A percentile compares a stretch with the other conserved stretches of the same genome.
phyloP scores from a whole-genome alignment of 495 filamentous ascomycete genomes.

The Aspergillus egyptiacus region DNA sequence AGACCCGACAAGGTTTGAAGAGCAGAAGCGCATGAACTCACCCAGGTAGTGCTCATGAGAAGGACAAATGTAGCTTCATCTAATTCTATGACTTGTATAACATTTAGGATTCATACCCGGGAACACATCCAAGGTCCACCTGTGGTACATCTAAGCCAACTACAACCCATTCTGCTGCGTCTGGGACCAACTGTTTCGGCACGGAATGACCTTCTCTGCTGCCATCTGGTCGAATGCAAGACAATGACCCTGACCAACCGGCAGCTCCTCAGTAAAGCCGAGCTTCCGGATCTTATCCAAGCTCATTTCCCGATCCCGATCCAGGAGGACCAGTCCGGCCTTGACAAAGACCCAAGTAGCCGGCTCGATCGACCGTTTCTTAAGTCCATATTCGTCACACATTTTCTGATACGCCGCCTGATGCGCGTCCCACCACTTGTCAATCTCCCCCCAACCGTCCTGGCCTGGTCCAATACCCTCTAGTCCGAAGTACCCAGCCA shows the following conservation, averaged over 20 bases:
- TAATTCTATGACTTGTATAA: too few relatives aligned
- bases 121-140: too few relatives aligned
- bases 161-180: background rate
- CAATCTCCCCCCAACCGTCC: conserved; percentile 1
- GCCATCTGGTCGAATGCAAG: conserved; percentile 10
- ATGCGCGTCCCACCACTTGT: conserved; percentile 10
- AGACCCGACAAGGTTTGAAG: too few relatives aligned
- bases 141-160: too few relatives aligned
- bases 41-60: too few relatives aligned
- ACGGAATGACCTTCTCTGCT: conserved; percentile 5
- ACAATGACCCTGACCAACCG: conserved; percentile 11
- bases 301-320: conserved; percentile 14
- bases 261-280: conserved; percentile 17
- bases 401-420: conserved; percentile 5
- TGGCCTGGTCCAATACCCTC: background rate
- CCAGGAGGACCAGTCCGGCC: conserved; percentile 9
- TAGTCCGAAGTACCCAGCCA: conserved; percentile 5
- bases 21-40: too few relatives aligned
- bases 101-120: too few relatives aligned
- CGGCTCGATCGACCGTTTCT: background rate
- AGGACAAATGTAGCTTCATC: too few relatives aligned
- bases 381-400: conserved; percentile 2
- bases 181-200: background rate
- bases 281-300: conserved; percentile 18
- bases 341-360: conserved; percentile 18